Base-by-base conservation (phyloP, 495 filamentous ascomycete genomes). In the Clohesyomyces aquaticus region DNA sequence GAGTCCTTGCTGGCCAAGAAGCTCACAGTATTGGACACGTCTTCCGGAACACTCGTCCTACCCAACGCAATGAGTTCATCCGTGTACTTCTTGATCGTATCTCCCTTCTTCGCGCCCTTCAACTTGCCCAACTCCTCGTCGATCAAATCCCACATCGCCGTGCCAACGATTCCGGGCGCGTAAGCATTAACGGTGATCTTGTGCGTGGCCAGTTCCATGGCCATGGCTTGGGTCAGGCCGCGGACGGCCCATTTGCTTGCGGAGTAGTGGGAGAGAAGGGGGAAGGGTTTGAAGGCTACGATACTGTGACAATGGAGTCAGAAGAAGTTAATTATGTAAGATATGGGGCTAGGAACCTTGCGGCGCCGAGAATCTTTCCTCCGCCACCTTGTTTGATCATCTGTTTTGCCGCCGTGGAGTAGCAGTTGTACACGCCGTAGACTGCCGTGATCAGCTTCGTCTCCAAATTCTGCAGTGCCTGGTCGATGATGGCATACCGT, bases 151-250 rank as follows among this genome's bases (percentile, higher is more conserved):
- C 83, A 86, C 82, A 86, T 87, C 0, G 74, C 72, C 3, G 85
- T 88, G 0, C 78, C 82, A 1, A 88, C 82, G 54, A 87, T 83
- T 0, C 86, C 85, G 0, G 85, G 85, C 0, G 82, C 85, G 61
- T 86, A 87, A 4, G 81, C 79, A 63, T 87, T 87, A 4, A 77
- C 84, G 1, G 85, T 86, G 70, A 88, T 88, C 46, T 80, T 73
- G 57, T 86, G 78, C 51, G 64, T 46, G 0, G 81, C 85, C 68
- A 73, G 73, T 64, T 85, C 82, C 78, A 83, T 81, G 0, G 84
- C 83, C 54, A 85, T 84, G 1, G 75, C 80, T 65, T 86, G 79
- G 1, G 77, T 82, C 50, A 88, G 66, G 0, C 84, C 84, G 3
- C 84, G 74, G 1, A 88, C 84, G 1, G 85, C 85, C 75, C 76